Base-by-base conservation (phyloP, 495 filamentous ascomycete genomes). In the Penicillium waksmanii region DNA sequence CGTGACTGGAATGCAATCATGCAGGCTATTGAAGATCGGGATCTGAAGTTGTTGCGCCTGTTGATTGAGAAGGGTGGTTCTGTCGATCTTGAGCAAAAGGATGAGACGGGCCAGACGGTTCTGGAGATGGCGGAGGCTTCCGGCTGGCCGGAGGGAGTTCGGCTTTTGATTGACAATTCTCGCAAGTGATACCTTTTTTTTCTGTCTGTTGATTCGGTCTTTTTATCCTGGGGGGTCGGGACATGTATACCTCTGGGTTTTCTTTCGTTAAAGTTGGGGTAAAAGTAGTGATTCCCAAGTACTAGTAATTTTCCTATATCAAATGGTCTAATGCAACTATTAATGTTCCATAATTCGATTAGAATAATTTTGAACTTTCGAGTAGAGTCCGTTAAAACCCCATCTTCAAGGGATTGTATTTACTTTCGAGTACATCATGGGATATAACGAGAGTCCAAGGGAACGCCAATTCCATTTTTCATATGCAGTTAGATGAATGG, bases 1-100 rank as follows among this genome's bases (percentile, higher is more conserved):
- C 78, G 80, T 1, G 81, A 81, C 8, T 82, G 80, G 77, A 83
- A 81, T 51, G 79, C 79, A 11, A 72, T 77, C 53, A 73, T 73
- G 65, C 68, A 71, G 58, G 77, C 77, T 1, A 73, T 77, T 42
- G 70, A 74, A 31, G 60, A 74, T 53, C 71, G 73, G 3, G 73
- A 81, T 40, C 40, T 61, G 3, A 60, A 61, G 33, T 66, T 82
- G 8, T 65, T 84, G 50, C 70, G 60, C 36, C 62, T 85, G 13
- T 61, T 85, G 44, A 67, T 78, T 47, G 68, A 80, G 42, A 77
- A 72, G 61, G 65, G 75, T 34, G 66, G 68, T 17, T 68, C 65
- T 21, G 77, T 77, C 46, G 77, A 83, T 53, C 66, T 82, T 19
- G 10, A 21, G 12, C 33, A 64, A 36, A 56, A 60, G 23, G 65